Base-by-base conservation (phyloP, 2,329 filamentous ascomycete species). In the Neonectria hederae region DNA sequence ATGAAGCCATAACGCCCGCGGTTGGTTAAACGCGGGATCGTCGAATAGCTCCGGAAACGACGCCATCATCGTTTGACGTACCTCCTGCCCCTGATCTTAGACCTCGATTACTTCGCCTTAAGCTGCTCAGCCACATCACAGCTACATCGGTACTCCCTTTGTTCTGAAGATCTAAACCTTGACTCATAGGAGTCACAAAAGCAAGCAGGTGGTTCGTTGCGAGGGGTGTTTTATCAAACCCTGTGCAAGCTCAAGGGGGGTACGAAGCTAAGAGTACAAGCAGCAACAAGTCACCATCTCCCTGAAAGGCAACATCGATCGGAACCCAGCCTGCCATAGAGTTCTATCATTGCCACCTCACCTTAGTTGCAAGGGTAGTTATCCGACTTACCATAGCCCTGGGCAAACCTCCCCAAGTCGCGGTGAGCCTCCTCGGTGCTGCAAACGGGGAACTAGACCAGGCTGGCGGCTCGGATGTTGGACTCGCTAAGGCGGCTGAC, bases 351-450 rank as follows among this genome's bases (percentile, higher is more conserved):
- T 43, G 10, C 19, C 11, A 32, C 26, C 7, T 35, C n/a, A 30
- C 59, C 19, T 49, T 62, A 58, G 26, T 63, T 56, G 11, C 51
- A 65, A 24, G 55, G 63, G n/a, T 45, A 57, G 28, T 55, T 51
- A 11, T 35, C 43, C 3, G 56, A 61, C 19, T 43, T 26, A 8
- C 42, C 48, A 4, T 65, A 49, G 6, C 26, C 53, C 26, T 42
- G 24, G 14, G n/a, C 32, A 13, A 45, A 49, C 10, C 49, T 54
- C 9, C 43, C 42, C 49, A 32, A 40, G 32, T 66, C 46, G 22
- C 8, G 22, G 21, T 65, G 49, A 28, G 64, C 48, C 54, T 64
- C 61, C 2, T 58, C 40, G n/a, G 22, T 17, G 24, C 8, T 30
- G n/a, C 57, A 57, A 14, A 59, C 30, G 3, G 52, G 38, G 5